Evolutionary conservation across 345 rosid species (phyloP), one percentile per base, ranked within the genome.

Genomic region (Bruguiera gymnorhiza): DNA sequence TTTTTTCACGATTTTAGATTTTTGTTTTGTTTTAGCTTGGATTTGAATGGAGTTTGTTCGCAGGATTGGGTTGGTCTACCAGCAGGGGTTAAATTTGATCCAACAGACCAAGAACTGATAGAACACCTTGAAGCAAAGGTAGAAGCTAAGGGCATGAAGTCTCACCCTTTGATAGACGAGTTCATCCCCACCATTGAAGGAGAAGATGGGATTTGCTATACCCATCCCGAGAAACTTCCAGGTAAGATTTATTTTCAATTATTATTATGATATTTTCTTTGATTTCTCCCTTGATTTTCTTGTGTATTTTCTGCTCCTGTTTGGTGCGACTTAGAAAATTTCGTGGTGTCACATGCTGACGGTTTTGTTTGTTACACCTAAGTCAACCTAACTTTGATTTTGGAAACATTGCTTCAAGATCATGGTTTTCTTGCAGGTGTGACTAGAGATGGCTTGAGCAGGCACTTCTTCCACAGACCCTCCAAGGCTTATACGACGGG

Each of bases 221-320:
- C 99, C 86, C 99, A 95, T 84, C 99, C 97, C 27, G 96, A 95
- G 74, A 95, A 89, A 82, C 99, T 95, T 81, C 97, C 99, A 85
- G 99, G 99, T 94, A 66, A 36, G 37, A 3, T 19, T 21, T 13
- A n/a, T 55, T 15, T 24, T 24, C 31, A 21, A 34, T 37, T 21
- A 37, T 9, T 36, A 18, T 19, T 29, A 52, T 66, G 11, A 19
- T 23, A 10, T 20, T 5, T 30, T 32, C 50, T 31, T 46, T 21
- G 31, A 10, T 51, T 37, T 9, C 51, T 24, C 64, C 15, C 16
- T 43, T 43, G 15, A 8, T 56, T 56, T 56, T 56, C 7, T 10
- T 24, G 5, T 43, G 6, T 27, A 27, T 53, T 67, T 20, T 60
- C 58, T 56, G 26, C 31, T 56, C 60, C 4, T 56, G 72, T 73